These are phyloP conservation scores for Coffea humblotiana DNA, from an alignment of 305 asterid species.

Conservation along the genomic window DNA sequence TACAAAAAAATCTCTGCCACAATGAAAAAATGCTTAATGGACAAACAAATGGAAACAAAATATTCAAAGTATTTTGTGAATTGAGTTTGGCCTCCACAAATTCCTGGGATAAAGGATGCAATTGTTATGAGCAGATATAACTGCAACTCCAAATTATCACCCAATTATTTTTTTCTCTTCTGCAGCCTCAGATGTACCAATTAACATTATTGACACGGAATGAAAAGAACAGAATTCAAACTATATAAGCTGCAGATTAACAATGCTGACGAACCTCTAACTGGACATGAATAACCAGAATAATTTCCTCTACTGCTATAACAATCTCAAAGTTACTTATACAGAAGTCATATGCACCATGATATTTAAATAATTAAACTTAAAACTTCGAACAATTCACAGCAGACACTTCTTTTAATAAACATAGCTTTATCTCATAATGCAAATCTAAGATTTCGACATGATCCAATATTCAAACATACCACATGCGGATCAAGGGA, in stretches of 20 bases:
- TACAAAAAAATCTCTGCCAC: neutral
- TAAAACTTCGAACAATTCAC: neutral
- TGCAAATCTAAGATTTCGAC: neutral
- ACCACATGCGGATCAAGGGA: conserved; percentile 40
- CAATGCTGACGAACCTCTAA: neutral
- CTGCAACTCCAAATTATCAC: neutral
- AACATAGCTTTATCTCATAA: neutral
- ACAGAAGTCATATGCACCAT: neutral
- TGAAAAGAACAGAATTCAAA: neutral
- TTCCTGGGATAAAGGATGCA: no score
- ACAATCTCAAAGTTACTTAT: neutral
- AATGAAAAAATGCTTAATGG: neutral
- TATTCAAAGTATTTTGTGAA: neutral
- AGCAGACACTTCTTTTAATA: neutral
- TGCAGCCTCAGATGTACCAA: neutral
- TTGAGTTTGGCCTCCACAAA: neutral
- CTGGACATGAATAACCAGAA: neutral
- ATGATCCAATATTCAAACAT: conserved; percentile 23
- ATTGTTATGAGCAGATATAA: neutral
- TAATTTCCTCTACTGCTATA: neutral
- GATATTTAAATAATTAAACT: neutral
- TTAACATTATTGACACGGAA: neutral
- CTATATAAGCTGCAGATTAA: neutral
- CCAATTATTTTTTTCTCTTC: neutral
- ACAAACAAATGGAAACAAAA: neutral